Conservation (phyloP, 2,329 filamentous ascomycete genomes). For the Penicillium corylophilum region DNA sequence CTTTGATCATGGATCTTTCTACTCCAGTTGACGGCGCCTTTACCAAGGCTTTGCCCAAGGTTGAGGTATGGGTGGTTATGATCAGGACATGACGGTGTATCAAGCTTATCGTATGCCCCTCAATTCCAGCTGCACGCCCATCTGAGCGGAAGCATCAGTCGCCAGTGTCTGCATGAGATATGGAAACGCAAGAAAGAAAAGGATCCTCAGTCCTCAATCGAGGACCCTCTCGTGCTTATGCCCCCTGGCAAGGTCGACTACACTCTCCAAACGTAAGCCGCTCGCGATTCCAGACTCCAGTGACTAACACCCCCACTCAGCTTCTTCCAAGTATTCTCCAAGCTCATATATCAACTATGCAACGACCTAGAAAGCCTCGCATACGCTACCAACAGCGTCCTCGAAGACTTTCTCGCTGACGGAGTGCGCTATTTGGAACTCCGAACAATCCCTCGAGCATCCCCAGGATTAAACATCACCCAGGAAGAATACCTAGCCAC, state of each 20-base stretch:
- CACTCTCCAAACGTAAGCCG: slow-evolving; percentile 67
- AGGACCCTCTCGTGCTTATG: slow-evolving; percentile 69
- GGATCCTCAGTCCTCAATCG: slow-evolving; percentile 54
- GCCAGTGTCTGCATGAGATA: slow-evolving; percentile 69
- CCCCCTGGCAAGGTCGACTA: slow-evolving; percentile 70
- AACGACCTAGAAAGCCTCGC: slow-evolving; percentile 60
- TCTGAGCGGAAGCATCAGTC: slow-evolving; percentile 74
- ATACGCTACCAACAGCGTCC: slow-evolving; percentile 64
- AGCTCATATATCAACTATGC: slow-evolving; percentile 75
- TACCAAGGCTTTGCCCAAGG: slow-evolving; percentile 36
- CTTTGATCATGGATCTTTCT: slow-evolving; percentile 23
- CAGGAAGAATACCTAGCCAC: slow-evolving; percentile 64
- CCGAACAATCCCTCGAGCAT: slow-evolving; percentile 72
- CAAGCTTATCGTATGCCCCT: slow-evolving; percentile 3
- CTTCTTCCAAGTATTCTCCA: slow-evolving; percentile 76
- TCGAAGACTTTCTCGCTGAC: slow-evolving; percentile 65
- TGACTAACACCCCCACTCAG: slow-evolving; percentile 39
- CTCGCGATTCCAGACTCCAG: neutral
- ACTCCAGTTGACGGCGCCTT: slow-evolving; percentile 32
- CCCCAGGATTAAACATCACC: slow-evolving; percentile 54
- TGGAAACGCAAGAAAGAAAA: slow-evolving; percentile 61
- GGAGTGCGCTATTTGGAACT: slow-evolving; percentile 77
- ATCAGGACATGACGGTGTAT: neutral
- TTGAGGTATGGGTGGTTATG: slow-evolving; percentile 31
- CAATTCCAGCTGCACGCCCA: slow-evolving; percentile 70